A percentile compares a stretch with the other conserved stretches of the same genome.
phyloP scores from a whole-genome alignment of 1,284 basidiomycete species.

The Anthracocystis panici-leucophaei region DNA sequence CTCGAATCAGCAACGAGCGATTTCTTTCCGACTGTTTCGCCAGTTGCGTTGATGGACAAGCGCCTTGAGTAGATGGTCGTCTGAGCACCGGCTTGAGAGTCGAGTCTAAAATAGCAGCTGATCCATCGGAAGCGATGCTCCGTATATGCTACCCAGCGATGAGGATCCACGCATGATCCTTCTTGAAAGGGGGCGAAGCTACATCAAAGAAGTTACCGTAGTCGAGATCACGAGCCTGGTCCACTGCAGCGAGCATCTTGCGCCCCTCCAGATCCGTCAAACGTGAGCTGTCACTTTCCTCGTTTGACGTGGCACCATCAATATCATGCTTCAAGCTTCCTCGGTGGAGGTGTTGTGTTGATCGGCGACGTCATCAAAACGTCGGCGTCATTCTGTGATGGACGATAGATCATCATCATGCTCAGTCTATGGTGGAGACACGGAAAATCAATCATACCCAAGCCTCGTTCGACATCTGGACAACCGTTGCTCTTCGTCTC shows the following conservation, averaged over 20 bases:
- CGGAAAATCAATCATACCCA: too few relatives aligned
- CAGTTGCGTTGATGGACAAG: not conserved
- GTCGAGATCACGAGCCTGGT: conserved; percentile 6
- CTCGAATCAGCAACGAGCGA: not conserved
- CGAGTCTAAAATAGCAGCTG: not conserved
- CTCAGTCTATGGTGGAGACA: too few relatives aligned
- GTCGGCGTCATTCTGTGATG: too few relatives aligned
- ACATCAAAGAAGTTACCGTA: too few relatives aligned
- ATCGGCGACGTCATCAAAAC: not conserved
- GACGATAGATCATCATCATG: too few relatives aligned
- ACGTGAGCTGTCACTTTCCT: not conserved
- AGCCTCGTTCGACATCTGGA: too few relatives aligned
- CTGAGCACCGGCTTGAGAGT: not conserved
- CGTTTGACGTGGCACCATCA: not conserved
- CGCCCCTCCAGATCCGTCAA: not conserved
- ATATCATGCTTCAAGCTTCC: not conserved
- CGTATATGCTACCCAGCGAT: too few relatives aligned
- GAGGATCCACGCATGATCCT: too few relatives aligned
- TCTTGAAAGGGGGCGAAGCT: too few relatives aligned
- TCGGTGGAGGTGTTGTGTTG: not conserved
- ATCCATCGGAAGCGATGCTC: not conserved
- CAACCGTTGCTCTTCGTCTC: too few relatives aligned
- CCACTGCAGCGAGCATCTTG: not conserved
- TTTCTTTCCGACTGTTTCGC: not conserved
- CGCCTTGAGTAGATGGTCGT: not conserved